These are phyloP conservation scores for Didymella sp. DNA, from an alignment of 2,329 filamentous ascomycete species.

Conservation along the genomic window DNA sequence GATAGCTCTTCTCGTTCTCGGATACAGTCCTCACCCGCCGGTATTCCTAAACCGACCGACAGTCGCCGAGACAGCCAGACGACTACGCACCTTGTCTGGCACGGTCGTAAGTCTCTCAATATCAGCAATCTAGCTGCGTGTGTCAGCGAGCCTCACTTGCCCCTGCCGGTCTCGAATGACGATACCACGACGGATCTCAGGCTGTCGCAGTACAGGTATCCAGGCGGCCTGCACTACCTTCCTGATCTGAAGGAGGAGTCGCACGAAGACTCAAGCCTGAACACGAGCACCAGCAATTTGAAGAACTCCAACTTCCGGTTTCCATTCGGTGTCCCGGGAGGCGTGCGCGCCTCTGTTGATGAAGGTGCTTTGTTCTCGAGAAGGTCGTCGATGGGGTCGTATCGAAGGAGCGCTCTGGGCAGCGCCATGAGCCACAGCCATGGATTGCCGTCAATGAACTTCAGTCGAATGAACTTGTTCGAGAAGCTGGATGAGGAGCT, in stretches of 20 bases:
- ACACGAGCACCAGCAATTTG: slow-evolving; percentile 46
- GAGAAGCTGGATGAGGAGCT: slow-evolving; percentile 55
- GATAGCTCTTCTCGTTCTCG: slow-evolving; percentile 26
- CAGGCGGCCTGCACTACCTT: slow-evolving; percentile 43
- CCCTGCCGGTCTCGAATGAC: slow-evolving; percentile 28
- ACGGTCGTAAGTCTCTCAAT: slow-evolving; percentile 24
- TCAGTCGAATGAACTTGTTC: slow-evolving; percentile 56
- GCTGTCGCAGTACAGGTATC: slow-evolving; percentile 42
- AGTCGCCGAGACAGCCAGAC: slow-evolving; percentile 42
- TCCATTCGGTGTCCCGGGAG: slow-evolving; percentile 26
- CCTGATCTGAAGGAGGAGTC: slow-evolving; percentile 59
- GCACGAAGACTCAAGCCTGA: slow-evolving; percentile 55
- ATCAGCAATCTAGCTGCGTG: slow-evolving; percentile 10
- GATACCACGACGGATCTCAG: slow-evolving; percentile 46
- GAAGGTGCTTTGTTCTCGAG: slow-evolving; percentile 28
- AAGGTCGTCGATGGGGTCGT: slow-evolving; percentile 32
- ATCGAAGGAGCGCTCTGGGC: slow-evolving; percentile 29
- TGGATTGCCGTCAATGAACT: slow-evolving; percentile 57
- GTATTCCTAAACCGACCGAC: slow-evolving; percentile 18
- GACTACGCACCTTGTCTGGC: slow-evolving; percentile 47
- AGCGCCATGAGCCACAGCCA: slow-evolving; percentile 38
- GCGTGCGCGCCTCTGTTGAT: slow-evolving; percentile 32
- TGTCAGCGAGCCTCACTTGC: slow-evolving; percentile 19
- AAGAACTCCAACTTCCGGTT: slow-evolving; percentile 40
- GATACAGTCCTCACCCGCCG: slow-evolving; percentile 24